Percentiles rank a stretch among this genome's conserved stretches.
These are phyloP conservation scores for Podospora sp. DNA, from an alignment of 495 filamentous ascomycete species.

Conservation along the genomic window DNA sequence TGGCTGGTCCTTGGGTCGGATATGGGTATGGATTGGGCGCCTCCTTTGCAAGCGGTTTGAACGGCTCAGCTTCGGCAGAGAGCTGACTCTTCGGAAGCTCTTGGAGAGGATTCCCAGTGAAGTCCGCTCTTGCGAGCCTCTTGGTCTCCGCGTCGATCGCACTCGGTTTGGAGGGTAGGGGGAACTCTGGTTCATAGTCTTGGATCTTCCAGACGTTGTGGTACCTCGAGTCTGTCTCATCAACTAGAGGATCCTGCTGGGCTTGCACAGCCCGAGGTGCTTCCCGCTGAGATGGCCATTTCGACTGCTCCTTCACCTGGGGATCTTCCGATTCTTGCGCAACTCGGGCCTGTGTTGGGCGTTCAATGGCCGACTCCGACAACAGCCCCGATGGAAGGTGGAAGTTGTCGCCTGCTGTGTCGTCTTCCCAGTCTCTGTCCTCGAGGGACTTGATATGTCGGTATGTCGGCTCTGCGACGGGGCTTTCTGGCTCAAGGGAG, in stretches of 20 bases:
- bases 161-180: conserved; percentile 10
- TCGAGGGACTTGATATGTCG: background rate
- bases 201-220: conserved; percentile 25
- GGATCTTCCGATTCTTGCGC: background rate
- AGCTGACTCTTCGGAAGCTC: conserved; percentile 21
- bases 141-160: background rate
- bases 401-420: conserved; percentile 1
- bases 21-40: conserved; percentile 11
- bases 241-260: background rate
- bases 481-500: background rate
- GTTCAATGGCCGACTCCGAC: background rate
- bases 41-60: conserved; percentile 7
- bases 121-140: background rate
- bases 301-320: background rate
- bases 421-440: conserved; percentile 5
- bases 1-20: background rate
- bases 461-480: conserved; percentile 9
- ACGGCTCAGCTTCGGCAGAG: conserved; percentile 19
- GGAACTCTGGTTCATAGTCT: conserved; percentile 25
- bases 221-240: background rate
- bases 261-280: background rate
- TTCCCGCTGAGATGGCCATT: background rate
- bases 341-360: background rate
- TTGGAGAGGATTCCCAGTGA: conserved; percentile 22
- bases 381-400: conserved; percentile 3